Evolutionary conservation across 2,329 filamentous ascomycete species (phyloP), one percentile per base, ranked within the genome.

Genomic region (Chalaropsis thielavioides): DNA sequence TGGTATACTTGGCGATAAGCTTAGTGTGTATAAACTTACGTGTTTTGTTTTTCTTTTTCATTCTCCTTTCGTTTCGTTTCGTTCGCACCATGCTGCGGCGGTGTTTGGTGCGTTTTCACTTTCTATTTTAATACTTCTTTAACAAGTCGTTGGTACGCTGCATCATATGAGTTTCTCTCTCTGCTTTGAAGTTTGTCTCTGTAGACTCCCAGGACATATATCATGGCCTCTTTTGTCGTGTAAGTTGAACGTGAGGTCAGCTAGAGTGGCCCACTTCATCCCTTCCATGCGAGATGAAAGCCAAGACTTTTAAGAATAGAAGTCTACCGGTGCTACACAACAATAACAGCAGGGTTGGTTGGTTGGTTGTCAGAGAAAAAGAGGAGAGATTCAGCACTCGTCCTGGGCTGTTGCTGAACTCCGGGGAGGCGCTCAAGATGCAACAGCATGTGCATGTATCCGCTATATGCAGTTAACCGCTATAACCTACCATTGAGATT

Each of bases 11-110:
- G 40, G 41, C 60, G 31, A 46, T 46, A 60, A 60, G 51, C 54
- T 63, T 27, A 65, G 62, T 66, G 62, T 67, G 62, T 67, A 67
- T 67, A 67, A 67, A 64, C 54, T 65, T 24, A 62, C 56, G 8
- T 65, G 40, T 51, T 49, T 3, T 60, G 24, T 51, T 27, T 51
- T n/a, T 59, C 59, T 51, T 60, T 43, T 66, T 51, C 41, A 43
- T 63, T 40, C 22, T 56, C 7, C n/a, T 43, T 51, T 58, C 31
- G 10, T 41, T 59, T 60, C n/a, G n/a, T n/a, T n/a, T n/a, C n/a
- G n/a, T n/a, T n/a, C n/a, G 17, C 10, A 38, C 27, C 40, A 46
- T 6, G 38, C 24, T 19, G 27, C 31, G 0, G 19, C 15, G 27
- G 17, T 58, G 54, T 35, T 58, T 58, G 15, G 24, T 17, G 24